phyloP scores from a whole-genome alignment of 106 monocot species.

The Alisma plantagoaquatica region DNA sequence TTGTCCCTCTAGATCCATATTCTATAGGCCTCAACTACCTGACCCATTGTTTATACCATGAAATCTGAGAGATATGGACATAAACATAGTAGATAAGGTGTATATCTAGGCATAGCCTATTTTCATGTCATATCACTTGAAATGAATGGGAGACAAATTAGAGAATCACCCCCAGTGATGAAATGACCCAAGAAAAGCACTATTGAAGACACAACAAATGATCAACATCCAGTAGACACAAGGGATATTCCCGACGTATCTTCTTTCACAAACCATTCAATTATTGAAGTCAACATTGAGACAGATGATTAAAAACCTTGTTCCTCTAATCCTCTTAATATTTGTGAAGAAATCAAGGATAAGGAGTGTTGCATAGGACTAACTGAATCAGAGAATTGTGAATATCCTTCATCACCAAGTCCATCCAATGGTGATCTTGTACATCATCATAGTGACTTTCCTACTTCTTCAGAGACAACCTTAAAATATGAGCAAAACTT shows the following conservation, averaged over 20 bases:
- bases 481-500: conserved; percentile 24
- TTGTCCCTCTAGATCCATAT: too few species aligned
- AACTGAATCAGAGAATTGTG: conserved; percentile 43
- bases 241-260: too few species aligned
- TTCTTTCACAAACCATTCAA: too few species aligned
- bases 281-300: conserved; percentile 13
- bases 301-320: conserved; percentile 43
- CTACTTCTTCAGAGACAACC: conserved; percentile 38
- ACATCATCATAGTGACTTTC: conserved; percentile 34
- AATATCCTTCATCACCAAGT: conserved; percentile 28
- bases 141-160: conserved; percentile 44
- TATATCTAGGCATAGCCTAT: conserved; percentile 77
- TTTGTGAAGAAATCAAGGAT: conserved; percentile 28
- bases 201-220: conserved; percentile 8
- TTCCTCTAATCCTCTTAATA: conserved; percentile 22
- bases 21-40: too few species aligned
- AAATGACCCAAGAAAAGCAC: conserved; percentile 9
- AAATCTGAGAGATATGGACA: too few species aligned
- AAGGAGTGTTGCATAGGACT: conserved; percentile 32
- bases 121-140: conserved; percentile 53
- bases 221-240: too few species aligned
- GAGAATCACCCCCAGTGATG: too few species aligned
- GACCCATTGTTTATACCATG: too few species aligned
- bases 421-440: conserved; percentile 32
- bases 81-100: too few species aligned